Conservation (phyloP, 805 yeast genomes). For the Yarrowia sp. region DNA sequence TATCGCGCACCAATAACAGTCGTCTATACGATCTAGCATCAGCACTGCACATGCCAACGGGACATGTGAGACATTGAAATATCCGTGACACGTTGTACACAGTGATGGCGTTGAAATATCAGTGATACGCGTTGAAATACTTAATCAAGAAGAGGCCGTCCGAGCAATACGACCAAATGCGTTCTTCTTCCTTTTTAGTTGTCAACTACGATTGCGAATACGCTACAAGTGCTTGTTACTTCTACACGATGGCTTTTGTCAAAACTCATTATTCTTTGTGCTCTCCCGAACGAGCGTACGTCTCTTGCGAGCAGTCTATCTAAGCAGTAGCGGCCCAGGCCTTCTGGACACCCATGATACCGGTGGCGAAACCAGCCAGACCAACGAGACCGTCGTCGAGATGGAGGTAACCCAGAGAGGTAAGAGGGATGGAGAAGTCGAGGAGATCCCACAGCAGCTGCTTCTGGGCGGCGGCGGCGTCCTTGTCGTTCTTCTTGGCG, state of each 20-base stretch:
- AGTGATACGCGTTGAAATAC: no score
- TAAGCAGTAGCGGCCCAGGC: constrained; percentile 61
- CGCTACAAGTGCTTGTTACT: no score
- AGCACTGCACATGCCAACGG: no score
- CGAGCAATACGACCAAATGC: no score
- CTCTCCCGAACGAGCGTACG: constrained; percentile 13
- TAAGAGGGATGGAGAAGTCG: constrained; percentile 77
- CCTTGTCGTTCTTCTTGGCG: constrained; percentile 53
- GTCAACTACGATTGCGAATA: no score
- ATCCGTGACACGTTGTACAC: background rate
- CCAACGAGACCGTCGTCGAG: constrained; percentile 83
- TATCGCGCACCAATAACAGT: no score
- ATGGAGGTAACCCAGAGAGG: constrained; percentile 65
- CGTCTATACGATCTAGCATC: no score
- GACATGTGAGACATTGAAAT: background rate
- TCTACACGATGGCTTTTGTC: no score
- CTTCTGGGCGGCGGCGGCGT: constrained; percentile 60
- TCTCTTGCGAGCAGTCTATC: constrained; percentile 23
- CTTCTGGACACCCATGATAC: constrained; percentile 76
- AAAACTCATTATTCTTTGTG: constrained; percentile 21
- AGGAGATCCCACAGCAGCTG: constrained; percentile 77
- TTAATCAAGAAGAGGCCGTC: no score
- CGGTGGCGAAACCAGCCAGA: constrained; percentile 82
- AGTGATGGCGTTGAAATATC: no score
- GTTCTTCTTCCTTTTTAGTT: no score